These are phyloP conservation scores for Solanum pinnatisectum DNA, from an alignment of 257 asterid genomes.

Conservation along the genomic window DNA sequence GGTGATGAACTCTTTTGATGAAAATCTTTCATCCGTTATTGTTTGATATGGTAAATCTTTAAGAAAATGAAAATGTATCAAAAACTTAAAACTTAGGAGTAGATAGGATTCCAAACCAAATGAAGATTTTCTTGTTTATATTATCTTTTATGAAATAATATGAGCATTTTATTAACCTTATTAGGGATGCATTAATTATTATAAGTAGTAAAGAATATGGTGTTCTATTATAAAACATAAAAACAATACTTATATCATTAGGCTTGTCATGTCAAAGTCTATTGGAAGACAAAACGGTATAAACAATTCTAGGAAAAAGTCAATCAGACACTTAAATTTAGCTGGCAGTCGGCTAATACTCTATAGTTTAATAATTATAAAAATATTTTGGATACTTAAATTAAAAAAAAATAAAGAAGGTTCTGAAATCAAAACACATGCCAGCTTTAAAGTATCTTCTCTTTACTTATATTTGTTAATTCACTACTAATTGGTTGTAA, in stretches of 20 bases:
- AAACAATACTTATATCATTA: background rate
- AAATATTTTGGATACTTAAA: background rate
- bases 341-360: background rate
- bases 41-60: background rate
- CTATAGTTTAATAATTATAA: background rate
- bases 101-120: background rate
- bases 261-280: background rate
- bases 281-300: background rate
- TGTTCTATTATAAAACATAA: background rate
- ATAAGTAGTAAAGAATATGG: background rate
- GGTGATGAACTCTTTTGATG: background rate
- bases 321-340: background rate
- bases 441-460: background rate
- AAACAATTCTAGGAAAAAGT: background rate
- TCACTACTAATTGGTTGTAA: background rate
- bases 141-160: background rate
- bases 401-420: background rate
- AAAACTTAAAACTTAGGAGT: background rate
- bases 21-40: accelerated
- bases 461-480: background rate
- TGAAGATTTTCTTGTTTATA: background rate
- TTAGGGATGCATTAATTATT: background rate
- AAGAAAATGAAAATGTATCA: background rate
- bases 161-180: background rate
- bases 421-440: conserved; percentile 1